Percentiles rank a stretch among this genome's conserved stretches.
Conservation (phyloP, 164 flowering plant genomes). For the Houttuynia cordata region DNA sequence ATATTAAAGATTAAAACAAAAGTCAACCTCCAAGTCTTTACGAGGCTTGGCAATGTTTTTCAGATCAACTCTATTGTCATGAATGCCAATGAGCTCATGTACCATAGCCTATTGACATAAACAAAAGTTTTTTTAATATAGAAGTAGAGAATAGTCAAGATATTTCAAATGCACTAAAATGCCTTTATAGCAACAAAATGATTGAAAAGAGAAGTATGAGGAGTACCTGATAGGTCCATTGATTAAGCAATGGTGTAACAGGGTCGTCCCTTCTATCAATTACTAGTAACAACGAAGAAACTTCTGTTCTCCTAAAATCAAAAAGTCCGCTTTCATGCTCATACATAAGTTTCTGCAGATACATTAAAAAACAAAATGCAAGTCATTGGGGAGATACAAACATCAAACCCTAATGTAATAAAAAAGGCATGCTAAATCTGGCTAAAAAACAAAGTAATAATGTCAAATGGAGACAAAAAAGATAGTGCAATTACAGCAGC, state of each 20-base stretch:
- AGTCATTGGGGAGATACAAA: neutral
- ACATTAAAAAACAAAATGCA: neutral
- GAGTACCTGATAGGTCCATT: conserved; percentile 97
- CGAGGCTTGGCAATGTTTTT: conserved; percentile 42
- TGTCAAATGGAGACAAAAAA: neutral
- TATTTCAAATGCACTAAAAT: too few species aligned
- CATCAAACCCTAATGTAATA: neutral
- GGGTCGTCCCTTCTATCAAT: conserved; percentile 94
- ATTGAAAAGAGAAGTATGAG: neutral
- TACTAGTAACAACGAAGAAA: conserved; percentile 75
- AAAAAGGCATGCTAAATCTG: neutral
- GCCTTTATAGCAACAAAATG: too few species aligned
- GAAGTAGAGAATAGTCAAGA: too few species aligned
- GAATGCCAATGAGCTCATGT: conserved; percentile 83
- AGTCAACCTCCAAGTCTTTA: conserved; percentile 81
- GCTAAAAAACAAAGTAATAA: neutral
- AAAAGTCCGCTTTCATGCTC: conserved; percentile 94
- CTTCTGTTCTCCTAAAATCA: conserved; percentile 86
- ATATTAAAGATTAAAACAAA: conserved; percentile 2
- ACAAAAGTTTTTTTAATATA: neutral
- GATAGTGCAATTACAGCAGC: conserved; percentile 29
- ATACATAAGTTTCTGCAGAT: conserved; percentile 81
- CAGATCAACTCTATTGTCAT: conserved; percentile 86
- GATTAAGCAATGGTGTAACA: conserved; percentile 87
- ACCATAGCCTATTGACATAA: conserved; percentile 76